These are phyloP conservation scores for Penicillium sp. DNA, from an alignment of 2,329 filamentous ascomycete species.

Conservation along the genomic window DNA sequence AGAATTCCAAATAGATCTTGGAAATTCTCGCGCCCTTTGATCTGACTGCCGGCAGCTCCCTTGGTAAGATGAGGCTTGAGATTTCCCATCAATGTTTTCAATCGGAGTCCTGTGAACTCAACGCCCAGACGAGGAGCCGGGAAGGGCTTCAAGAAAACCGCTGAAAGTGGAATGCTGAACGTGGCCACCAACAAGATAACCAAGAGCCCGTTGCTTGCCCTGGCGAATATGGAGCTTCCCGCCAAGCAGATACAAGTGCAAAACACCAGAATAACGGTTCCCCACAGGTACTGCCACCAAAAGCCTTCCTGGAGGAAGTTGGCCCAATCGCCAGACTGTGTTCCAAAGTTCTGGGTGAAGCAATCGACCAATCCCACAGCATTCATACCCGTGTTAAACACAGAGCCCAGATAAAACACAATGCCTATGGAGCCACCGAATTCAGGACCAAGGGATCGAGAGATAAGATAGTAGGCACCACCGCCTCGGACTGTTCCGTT, in stretches of 20 bases:
- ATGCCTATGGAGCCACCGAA: slow-evolving; percentile 88
- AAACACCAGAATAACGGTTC: slow-evolving; percentile 68
- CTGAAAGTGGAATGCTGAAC: slow-evolving; percentile 80
- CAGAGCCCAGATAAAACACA: slow-evolving; percentile 87
- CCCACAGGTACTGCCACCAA: slow-evolving; percentile 76
- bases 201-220: slow-evolving; percentile 76
- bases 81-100: slow-evolving; percentile 72
- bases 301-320: slow-evolving; percentile 68
- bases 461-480: slow-evolving; percentile 87
- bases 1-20: slow-evolving; percentile 83
- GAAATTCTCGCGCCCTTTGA: slow-evolving; percentile 68
- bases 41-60: slow-evolving; percentile 63
- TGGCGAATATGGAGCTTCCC: slow-evolving; percentile 77
- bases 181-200: slow-evolving; percentile 71
- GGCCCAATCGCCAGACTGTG: slow-evolving; percentile 56
- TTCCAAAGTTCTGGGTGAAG: slow-evolving; percentile 72
- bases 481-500: slow-evolving; percentile 88
- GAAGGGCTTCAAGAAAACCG: slow-evolving; percentile 69
- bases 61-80: slow-evolving; percentile 67
- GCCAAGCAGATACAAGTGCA: slow-evolving; percentile 77
- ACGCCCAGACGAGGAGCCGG: slow-evolving; percentile 62
- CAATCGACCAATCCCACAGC: slow-evolving; percentile 84
- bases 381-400: slow-evolving; percentile 84
- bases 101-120: slow-evolving; percentile 75
- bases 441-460: slow-evolving; percentile 79